A percentile compares a stretch with the other conserved stretches of the same genome.
Evolutionary conservation across 257 asterid genomes (phyloP).

Genomic region (Anisodus acutangulus): DNA sequence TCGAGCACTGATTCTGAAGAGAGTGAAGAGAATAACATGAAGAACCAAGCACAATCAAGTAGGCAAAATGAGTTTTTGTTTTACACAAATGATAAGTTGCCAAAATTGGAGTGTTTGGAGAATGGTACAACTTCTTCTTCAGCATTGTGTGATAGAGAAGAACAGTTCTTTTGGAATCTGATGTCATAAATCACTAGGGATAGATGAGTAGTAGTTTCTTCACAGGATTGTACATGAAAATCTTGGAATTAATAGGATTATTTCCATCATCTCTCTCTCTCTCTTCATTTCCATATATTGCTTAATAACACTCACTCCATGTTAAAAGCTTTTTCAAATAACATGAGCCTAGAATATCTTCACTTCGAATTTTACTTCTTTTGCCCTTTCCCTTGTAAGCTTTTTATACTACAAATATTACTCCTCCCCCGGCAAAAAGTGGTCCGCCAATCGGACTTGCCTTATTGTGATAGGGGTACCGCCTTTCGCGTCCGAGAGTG

Average conservation of each 20-base stretch:
- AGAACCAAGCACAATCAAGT: background rate
- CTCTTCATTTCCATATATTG: no score
- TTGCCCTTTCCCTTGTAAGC: no score
- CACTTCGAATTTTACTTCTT: no score
- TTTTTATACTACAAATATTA: no score
- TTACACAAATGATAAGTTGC: slow-evolving; percentile 25
- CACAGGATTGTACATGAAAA: background rate
- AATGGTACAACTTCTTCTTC: slow-evolving; percentile 26
- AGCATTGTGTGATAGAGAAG: slow-evolving; percentile 26
- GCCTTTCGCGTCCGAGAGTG: no score
- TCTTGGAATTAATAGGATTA: background rate
- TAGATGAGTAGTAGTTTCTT: slow-evolving; percentile 20
- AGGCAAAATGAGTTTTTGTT: slow-evolving; percentile 32
- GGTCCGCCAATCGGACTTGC: no score
- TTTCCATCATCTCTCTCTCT: no score
- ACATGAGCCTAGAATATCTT: no score
- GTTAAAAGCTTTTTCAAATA: no score
- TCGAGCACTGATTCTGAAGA: slow-evolving; percentile 29
- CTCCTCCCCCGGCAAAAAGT: no score
- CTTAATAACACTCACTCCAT: no score
- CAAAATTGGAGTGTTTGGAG: slow-evolving; percentile 34
- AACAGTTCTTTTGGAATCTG: slow-evolving; percentile 34
- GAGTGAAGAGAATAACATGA: slow-evolving; percentile 15
- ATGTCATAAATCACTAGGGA: background rate
- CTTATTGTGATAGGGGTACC: no score